Evolutionary conservation across 2,329 filamentous ascomycete genomes (phyloP), one percentile per base, ranked within the genome.

Genomic region (Byssoonygena ceratinophila): DNA sequence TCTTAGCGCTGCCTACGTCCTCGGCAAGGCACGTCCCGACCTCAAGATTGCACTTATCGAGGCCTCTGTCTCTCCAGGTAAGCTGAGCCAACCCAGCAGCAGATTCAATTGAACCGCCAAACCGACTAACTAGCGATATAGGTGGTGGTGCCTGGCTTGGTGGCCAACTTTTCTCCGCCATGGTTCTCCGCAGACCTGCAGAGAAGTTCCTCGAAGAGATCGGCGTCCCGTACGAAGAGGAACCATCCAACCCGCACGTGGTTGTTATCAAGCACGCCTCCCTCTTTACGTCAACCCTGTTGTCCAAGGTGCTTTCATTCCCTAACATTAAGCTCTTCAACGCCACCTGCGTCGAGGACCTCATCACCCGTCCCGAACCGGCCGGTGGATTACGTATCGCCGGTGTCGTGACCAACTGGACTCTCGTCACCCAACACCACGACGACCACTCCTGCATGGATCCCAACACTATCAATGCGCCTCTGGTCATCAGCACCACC

Each of bases 271-370:
- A 92, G 80, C 89, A 95, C 71, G 89, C 90, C 31, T 87, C 89
- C 0, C 79, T 95, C 56, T 95, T 95, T 76, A 96, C 89, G 29
- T 87, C 84, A 55, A 95, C 89, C 23, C 75, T 96, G 54, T 74
- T 96, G 62, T 84, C 83, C 66, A 85, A 85, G 71, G 89, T 96
- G 8, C 75, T 96, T 48, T 72, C 79, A 55, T 86, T 94, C 74
- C 85, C 87, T 58, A 95, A 96, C 71, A 80, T 95, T 64, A 96
- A 96, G 80, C 82, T 96, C 57, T 96, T 95, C 81, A 96, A 96
- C 67, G 89, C 89, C 34, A 95, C 90, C 32, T 79, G 85, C 18
- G 89, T 96, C 40, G 90, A 96, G 73, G 89, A 96, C 64, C 76
- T 96, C 57, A 91, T 96, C 71, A 95, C 89, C 18, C 85, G 89